Conservation (phyloP, 768 basidiomycete genomes). For the Suillus bovinus region DNA sequence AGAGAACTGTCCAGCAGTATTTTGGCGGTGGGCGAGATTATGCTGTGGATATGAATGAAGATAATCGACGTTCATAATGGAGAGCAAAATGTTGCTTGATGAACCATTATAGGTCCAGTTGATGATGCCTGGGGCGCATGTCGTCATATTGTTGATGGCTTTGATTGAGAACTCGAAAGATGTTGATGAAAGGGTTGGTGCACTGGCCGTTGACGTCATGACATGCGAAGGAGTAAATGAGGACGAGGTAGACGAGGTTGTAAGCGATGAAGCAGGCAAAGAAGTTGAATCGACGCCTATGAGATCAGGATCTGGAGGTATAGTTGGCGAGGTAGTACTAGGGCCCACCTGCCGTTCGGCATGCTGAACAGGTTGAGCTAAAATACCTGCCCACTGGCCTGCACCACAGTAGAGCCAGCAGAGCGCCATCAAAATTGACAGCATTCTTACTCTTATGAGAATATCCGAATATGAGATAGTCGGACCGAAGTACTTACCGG, state of each 20-base stretch:
- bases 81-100: conserved; percentile 30
- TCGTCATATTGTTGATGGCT: conserved; percentile 31
- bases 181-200: conserved; percentile 15
- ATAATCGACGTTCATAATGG: conserved; percentile 41
- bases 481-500: background rate
- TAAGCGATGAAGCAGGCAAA: background rate
- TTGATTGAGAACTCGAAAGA: conserved; percentile 21
- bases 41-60: conserved; percentile 17
- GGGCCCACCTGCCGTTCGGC: conserved; percentile 1
- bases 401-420: background rate
- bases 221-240: conserved; percentile 9
- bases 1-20: conserved; percentile 13
- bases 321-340: background rate
- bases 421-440: background rate
- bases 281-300: too few relatives aligned
- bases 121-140: conserved; percentile 35
- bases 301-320: background rate
- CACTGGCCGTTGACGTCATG: conserved; percentile 9
- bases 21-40: conserved; percentile 12
- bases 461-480: background rate
- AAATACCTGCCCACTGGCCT: background rate
- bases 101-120: conserved; percentile 43
- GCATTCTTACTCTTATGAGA: conserved; percentile 1
- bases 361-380: conserved; percentile 1
- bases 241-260: conserved; percentile 8